Evolutionary conservation across 208 protist genomes (phyloP), one percentile per base, ranked within the genome.

Genomic region (Acanthamoeba triangularis): DNA sequence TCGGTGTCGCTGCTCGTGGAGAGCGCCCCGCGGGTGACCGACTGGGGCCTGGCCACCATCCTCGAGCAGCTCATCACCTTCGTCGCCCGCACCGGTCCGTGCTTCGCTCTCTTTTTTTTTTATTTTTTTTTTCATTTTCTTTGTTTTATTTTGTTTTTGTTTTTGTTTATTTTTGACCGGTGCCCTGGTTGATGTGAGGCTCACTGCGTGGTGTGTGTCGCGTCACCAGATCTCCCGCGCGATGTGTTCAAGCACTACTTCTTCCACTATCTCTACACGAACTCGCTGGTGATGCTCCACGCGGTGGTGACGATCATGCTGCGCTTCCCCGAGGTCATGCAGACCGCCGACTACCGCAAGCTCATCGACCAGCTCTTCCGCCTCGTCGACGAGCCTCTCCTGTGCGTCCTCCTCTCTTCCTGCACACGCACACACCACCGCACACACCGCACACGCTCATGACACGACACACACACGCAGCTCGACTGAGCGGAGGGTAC

Each of bases 201-300:
- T 41, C 37, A 41, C 37, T 78, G 7, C 69, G 37, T 78, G 25
- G 1, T 0, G 11, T 35, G 23, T 72, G 63, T 65, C 23, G 16
- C 20, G 11, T 2, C 56, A 23, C 14, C 61, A 78, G 65, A 93
- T 41, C 88, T 93, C 10, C 37, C 88, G 20, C 35, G 65, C 8
- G 88, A 93, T n/a, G 88, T 93, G 30, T 93, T 93, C 88, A 93
- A 93, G 88, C 88, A 93, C 88, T 59, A 93, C 47, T 93, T 93
- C 65, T 78, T 93, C 14, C 65, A 54, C 47, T 78, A 59, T 28
- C 33, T 78, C 23, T 78, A 37, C 88, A 54, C 88, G 30, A 78
- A 93, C 67, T 93, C 88, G 54, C 61, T 47, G 59, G 23, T 80
- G 7, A 11, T 93, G 10, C 20, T 93, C 28, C 88, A 93, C 78